Evolutionary conservation across 2,329 filamentous ascomycete species (phyloP), one percentile per base, ranked within the genome.

Genomic region (Penicillium sp.): DNA sequence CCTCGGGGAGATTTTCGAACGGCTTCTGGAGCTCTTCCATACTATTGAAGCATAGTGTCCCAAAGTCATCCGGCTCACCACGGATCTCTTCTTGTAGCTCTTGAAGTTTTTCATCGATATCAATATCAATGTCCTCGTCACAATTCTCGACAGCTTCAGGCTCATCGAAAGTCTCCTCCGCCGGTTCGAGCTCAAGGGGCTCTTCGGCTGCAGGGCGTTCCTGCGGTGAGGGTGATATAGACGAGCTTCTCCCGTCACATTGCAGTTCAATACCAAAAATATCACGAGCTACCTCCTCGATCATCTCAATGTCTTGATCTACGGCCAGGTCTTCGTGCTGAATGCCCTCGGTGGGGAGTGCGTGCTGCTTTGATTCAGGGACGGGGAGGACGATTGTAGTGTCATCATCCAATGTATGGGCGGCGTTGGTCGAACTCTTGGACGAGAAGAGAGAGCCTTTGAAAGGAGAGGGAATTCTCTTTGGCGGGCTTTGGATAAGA

Each of bases 401-500:
- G 37, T 30, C 30, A 19, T 55, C 53, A 4, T 44, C 38, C 26
- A 30, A 3, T 33, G 26, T 33, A 45, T 38, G 10, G 10, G 9
- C 19, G 13, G 63, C 38, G 13, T n/a, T 54, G 15, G 8, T 30
- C 1, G 68, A 59, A 13, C 62, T 40, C 15, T 64, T 70, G 13
- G 59, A 59, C 1, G 65, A 64, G 12, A 68, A 63, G 1, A 73
- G 56, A 15, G 71, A 72, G 35, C 64, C 69, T 54, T 80, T 81
- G 57, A 77, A 76, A 0, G 80, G 77, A 4, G 79, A 78, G 9
- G 71, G 68, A 26, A 79, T 72, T 53, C 78, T 77, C 62, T 80
- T 79, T 2, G 81, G 80, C 8, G 81, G 81, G 53, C 78, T 81
- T 63, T 79, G 75, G 17, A 82, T 70, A 7, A 81, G 65, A 12